These are phyloP conservation scores for Euphorbia peplus DNA, from an alignment of 345 rosid species.

Conservation along the genomic window DNA sequence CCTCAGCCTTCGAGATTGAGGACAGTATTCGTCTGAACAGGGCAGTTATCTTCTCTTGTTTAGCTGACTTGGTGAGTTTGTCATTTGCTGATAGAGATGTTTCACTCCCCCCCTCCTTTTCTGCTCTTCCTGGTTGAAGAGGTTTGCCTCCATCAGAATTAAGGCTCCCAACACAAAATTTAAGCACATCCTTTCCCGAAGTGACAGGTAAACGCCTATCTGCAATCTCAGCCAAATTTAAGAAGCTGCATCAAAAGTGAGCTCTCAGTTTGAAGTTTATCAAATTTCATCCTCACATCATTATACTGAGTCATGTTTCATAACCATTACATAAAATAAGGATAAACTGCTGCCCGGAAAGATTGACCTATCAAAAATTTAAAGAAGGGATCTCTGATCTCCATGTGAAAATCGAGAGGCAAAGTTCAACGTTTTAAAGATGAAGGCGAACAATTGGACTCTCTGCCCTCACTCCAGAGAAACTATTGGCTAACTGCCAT, in stretches of 20 bases:
- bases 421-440: neutral
- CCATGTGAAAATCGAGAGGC: neutral
- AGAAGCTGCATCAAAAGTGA: constrained; percentile 60
- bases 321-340: neutral
- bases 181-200: constrained; percentile 11
- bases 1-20: constrained; percentile 50
- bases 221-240: constrained; percentile 64
- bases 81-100: constrained; percentile 18
- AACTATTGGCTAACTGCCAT: neutral
- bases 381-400: neutral
- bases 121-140: constrained; percentile 17
- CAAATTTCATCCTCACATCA: constrained; percentile 8
- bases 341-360: neutral
- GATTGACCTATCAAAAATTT: neutral
- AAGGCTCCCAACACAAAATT: constrained; percentile 21
- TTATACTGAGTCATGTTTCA: neutral
- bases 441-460: neutral
- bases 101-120: constrained; percentile 13
- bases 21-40: constrained; percentile 50
- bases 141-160: constrained; percentile 27
- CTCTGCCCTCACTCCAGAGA: neutral
- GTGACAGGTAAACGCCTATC: constrained; percentile 25
- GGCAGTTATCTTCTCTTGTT: constrained; percentile 49
- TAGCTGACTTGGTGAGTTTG: constrained; percentile 21
- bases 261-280: constrained; percentile 36